Percentiles rank a stretch among this genome's conserved stretches.
Conservation (phyloP, 2,329 filamentous ascomycete genomes). For the Myriosclerotinia duriaeana region DNA sequence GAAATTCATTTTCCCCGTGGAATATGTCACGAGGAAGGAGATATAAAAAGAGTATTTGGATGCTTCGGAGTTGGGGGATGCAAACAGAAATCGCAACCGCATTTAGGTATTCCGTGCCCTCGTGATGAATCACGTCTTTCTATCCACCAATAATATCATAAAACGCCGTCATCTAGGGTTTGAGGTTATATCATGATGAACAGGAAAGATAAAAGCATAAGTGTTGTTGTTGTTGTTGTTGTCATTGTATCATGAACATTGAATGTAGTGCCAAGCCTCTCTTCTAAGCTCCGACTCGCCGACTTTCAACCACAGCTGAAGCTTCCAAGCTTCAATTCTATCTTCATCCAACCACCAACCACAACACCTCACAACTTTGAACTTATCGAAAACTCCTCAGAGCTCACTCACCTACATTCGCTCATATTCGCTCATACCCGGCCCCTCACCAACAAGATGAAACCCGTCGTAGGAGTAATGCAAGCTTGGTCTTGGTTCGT, state of each 20-base stretch:
- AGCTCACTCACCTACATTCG: neutral
- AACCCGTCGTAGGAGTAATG: constrained; percentile 86
- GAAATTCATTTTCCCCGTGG: neutral
- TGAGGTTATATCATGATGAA: neutral
- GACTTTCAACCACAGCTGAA: constrained; percentile 1
- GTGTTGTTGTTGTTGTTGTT: neutral
- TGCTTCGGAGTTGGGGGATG: neutral
- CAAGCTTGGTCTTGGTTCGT: constrained; percentile 94
- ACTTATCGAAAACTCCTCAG: neutral
- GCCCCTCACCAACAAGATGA: constrained; percentile 57
- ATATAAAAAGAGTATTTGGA: neutral
- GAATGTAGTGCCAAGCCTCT: neutral
- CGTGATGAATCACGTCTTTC: neutral
- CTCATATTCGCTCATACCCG: neutral
- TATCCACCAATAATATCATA: neutral
- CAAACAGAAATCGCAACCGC: constrained; percentile 3
- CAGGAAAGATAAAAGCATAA: too few species aligned
- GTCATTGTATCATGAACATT: too few species aligned
- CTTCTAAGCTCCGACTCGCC: constrained; percentile 10
- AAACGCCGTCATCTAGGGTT: neutral
- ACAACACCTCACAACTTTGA: neutral
- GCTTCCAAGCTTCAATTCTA: neutral
- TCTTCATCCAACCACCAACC: constrained; percentile 5
- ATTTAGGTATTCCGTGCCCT: neutral
- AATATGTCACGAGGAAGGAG: neutral